These are phyloP conservation scores for Coemansia sp. DNA, from an alignment of 192 early-diverging fungal genomes.

Conservation along the genomic window DNA sequence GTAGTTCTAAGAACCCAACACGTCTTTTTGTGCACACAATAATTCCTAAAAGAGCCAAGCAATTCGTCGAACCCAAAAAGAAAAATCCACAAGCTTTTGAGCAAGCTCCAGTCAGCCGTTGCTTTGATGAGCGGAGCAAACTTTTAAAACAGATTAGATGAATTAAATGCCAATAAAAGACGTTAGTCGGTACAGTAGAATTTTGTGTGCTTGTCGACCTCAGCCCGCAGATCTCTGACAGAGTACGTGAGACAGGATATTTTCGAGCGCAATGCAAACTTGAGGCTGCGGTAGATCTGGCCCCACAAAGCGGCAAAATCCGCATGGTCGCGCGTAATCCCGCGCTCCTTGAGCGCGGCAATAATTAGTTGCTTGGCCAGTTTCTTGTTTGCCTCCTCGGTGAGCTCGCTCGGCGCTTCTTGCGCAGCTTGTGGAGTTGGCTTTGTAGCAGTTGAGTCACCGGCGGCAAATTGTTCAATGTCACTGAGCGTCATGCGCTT, in stretches of 20 bases:
- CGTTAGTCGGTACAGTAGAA: slow-evolving; percentile 28
- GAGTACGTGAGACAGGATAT: slow-evolving; percentile 11
- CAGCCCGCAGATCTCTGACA: slow-evolving; percentile 29
- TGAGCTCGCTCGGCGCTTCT: slow-evolving; percentile 2
- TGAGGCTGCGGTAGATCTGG: slow-evolving; percentile 52
- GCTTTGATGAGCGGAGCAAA: background rate
- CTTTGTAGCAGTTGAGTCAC: background rate
- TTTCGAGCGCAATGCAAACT: slow-evolving; percentile 42
- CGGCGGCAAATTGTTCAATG: slow-evolving; percentile 29
- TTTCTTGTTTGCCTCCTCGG: slow-evolving; percentile 40
- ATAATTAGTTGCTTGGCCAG: slow-evolving; percentile 52
- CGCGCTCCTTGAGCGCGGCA: slow-evolving; percentile 42
- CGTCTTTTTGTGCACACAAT: too few species aligned
- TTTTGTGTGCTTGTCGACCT: slow-evolving; percentile 41
- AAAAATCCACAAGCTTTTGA: too few species aligned
- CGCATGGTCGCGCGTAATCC: slow-evolving; percentile 30
- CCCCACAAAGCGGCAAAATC: slow-evolving; percentile 52
- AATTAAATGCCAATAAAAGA: background rate
- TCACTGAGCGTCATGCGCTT: slow-evolving; percentile 43
- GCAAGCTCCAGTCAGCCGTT: background rate
- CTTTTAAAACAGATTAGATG: background rate
- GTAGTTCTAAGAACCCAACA: too few species aligned
- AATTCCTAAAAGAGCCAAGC: too few species aligned
- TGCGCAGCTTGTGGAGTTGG: background rate
- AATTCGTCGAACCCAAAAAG: too few species aligned